These are phyloP conservation scores for Cystofilobasidium ferigula DNA, from an alignment of 768 basidiomycete genomes.

Conservation along the genomic window DNA sequence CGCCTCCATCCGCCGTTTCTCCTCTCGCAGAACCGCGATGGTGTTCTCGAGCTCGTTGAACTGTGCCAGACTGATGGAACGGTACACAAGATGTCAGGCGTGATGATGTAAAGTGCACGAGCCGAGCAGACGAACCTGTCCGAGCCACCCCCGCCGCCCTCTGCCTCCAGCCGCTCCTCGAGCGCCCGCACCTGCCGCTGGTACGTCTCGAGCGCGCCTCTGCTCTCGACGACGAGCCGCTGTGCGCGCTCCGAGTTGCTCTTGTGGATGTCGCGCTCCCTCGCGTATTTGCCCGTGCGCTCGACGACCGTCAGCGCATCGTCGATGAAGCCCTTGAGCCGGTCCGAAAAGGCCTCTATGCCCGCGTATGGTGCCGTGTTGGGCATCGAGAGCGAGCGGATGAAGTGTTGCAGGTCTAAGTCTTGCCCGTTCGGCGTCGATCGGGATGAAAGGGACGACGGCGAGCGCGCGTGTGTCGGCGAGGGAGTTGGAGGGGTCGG, in stretches of 20 bases:
- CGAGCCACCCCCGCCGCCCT: not conserved
- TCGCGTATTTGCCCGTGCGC: constrained; percentile 68
- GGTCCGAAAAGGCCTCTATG: constrained; percentile 29
- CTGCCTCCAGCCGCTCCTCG: constrained; percentile 57
- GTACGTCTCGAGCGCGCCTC: constrained; percentile 69
- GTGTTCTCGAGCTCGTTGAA: constrained; percentile 34
- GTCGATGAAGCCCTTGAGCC: constrained; percentile 67
- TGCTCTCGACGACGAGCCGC: constrained; percentile 76
- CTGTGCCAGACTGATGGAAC: constrained; percentile 27
- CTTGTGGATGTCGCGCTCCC: constrained; percentile 81
- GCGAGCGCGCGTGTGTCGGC: constrained; percentile 35
- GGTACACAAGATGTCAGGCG: not conserved
- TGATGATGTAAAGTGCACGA: not conserved
- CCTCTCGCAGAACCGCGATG: constrained; percentile 28
- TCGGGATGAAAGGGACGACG: constrained; percentile 48
- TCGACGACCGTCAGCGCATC: constrained; percentile 79
- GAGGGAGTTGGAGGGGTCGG: not conserved
- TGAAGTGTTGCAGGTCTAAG: constrained; percentile 46
- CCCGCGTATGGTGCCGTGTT: constrained; percentile 28
- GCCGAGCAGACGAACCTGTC: constrained; percentile 5
- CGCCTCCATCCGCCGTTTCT: constrained; percentile 33
- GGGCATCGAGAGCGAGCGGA: constrained; percentile 2
- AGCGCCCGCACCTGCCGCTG: constrained; percentile 69
- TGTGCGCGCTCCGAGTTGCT: constrained; percentile 84
- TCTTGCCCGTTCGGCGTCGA: constrained; percentile 68